These are phyloP conservation scores for Cymbopogon citratus DNA, from an alignment of 176 grass and related monocot genomes.

Conservation along the genomic window DNA sequence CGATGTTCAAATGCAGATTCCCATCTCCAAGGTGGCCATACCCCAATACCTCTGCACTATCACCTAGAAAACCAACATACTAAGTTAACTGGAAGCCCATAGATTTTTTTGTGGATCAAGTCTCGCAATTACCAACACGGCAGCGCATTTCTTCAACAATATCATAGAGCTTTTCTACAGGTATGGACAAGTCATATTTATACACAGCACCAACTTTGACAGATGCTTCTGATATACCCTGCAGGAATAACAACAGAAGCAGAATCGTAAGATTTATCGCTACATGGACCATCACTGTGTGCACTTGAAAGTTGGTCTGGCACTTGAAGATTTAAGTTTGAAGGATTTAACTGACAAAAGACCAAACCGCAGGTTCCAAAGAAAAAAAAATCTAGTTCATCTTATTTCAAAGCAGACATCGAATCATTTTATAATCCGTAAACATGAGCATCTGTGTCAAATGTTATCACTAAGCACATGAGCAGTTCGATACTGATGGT, in stretches of 20 bases:
- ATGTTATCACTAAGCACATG: not conserved
- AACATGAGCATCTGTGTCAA: not conserved
- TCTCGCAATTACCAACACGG: slow-evolving; percentile 56
- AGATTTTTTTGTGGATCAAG: not conserved
- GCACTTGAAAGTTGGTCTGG: not conserved
- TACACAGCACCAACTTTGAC: slow-evolving; percentile 86
- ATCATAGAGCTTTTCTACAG: slow-evolving; percentile 73
- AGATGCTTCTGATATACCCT: slow-evolving; percentile 93
- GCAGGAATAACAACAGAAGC: slow-evolving; percentile 3
- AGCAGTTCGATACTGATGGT: not conserved
- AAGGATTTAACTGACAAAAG: not conserved
- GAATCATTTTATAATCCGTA: not conserved
- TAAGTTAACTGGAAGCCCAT: slow-evolving; percentile 11
- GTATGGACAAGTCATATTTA: slow-evolving; percentile 91
- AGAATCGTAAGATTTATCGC: not conserved
- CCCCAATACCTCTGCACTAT: slow-evolving; percentile 62
- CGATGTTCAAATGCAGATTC: slow-evolving; percentile 92
- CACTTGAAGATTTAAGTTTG: not conserved
- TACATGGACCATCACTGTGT: not conserved
- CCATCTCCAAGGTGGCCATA: slow-evolving; percentile 97
- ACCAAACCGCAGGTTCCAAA: not conserved
- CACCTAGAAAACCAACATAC: slow-evolving; percentile 43
- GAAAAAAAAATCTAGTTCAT: not conserved
- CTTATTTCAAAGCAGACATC: not conserved
- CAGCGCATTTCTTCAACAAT: slow-evolving; percentile 89